A percentile compares a stretch with the other conserved stretches of the same genome.
phyloP scores from a whole-genome alignment of 1,284 basidiomycete species.

The Sporisorium scitamineum region DNA sequence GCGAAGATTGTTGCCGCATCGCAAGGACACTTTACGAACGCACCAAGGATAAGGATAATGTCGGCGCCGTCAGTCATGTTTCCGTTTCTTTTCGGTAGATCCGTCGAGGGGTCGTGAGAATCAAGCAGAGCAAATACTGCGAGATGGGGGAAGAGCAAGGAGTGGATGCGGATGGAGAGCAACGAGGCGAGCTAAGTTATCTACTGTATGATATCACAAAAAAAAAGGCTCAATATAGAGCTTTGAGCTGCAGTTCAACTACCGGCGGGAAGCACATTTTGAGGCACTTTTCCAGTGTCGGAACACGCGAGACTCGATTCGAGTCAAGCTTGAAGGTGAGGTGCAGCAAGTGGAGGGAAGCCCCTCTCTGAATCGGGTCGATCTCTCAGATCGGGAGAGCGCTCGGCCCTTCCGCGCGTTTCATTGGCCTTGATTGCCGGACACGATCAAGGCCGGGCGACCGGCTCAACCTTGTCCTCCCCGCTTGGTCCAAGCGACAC shows the following conservation, averaged over 20 bases:
- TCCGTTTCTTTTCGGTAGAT: not conserved
- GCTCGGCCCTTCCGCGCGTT: conserved; percentile 24
- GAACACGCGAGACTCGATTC: not conserved
- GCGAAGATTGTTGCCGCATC: not conserved
- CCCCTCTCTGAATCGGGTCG: not conserved
- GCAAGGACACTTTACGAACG: conserved; percentile 4
- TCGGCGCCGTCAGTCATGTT: conserved; percentile 45
- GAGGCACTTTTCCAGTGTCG: conserved; percentile 4
- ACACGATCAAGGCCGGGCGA: conserved; percentile 23
- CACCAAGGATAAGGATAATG: conserved; percentile 53
- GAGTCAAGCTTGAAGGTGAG: too few species aligned
- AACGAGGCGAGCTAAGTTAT: too few species aligned
- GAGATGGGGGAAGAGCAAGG: not conserved
- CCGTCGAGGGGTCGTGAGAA: not conserved
- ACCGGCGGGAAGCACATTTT: not conserved
- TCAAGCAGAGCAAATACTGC: not conserved
- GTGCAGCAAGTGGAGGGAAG: conserved; percentile 12
- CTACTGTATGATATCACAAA: conserved; percentile 13
- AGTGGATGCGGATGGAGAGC: not conserved
- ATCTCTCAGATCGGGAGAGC: conserved; percentile 8
- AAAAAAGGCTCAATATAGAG: not conserved
- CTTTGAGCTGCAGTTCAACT: not conserved
- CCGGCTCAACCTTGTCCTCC: conserved; percentile 15
- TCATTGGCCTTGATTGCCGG: conserved; percentile 23
- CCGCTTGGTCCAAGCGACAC: conserved; percentile 14